Percentiles rank a stretch among this genome's conserved stretches.
Conservation (phyloP, 192 early-diverging fungal genomes). For the Chytriomyces sp. region DNA sequence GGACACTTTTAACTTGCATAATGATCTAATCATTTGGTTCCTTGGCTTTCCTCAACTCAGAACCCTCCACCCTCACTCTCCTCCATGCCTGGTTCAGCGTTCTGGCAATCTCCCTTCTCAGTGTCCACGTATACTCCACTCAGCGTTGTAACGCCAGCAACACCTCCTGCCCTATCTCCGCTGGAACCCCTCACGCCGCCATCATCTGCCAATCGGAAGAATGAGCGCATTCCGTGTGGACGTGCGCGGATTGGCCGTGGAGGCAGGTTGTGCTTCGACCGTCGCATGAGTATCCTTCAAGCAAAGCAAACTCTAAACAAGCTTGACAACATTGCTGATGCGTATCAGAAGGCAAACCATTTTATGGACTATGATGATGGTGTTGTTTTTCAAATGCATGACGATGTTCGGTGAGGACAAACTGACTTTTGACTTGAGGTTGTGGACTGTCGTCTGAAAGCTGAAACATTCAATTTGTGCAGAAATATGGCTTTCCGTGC, state of each 20-base stretch:
- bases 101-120: conserved; percentile 57
- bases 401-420: conserved; percentile 21
- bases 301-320: background rate
- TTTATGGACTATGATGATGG: background rate
- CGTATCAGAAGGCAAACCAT: background rate
- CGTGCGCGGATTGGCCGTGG: conserved; percentile 71
- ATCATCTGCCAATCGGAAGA: too few species aligned
- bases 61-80: background rate
- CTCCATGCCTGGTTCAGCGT: conserved; percentile 39
- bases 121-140: conserved; percentile 20
- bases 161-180: background rate
- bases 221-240: conserved; percentile 12
- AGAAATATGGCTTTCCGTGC: conserved; percentile 34
- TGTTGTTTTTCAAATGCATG: conserved; percentile 19
- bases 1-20: background rate
- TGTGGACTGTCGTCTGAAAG: too few species aligned
- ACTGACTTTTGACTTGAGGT: background rate
- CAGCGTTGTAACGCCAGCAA: background rate
- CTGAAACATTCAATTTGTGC: background rate
- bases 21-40: background rate
- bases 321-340: background rate
- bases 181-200: too few species aligned
- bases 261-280: conserved; percentile 78
- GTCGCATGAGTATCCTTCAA: conserved; percentile 47
- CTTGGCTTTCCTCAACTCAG: background rate